A percentile compares a stretch with the other conserved stretches of the same genome.
phyloP scores from a whole-genome alignment of 495 filamentous ascomycete species.

The Trichocladium uniseriatum region DNA sequence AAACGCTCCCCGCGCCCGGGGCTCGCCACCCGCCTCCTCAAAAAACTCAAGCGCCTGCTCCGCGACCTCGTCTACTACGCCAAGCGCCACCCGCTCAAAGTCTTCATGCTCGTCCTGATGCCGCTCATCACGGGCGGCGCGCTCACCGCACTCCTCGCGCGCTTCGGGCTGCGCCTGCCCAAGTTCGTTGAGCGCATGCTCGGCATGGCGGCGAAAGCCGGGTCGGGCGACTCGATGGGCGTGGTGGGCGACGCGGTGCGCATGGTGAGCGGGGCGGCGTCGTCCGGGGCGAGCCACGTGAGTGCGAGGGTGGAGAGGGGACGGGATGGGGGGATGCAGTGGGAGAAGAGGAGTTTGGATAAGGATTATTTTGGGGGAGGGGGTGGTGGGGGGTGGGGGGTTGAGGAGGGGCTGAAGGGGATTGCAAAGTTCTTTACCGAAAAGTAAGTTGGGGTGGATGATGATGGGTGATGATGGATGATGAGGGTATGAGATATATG shows the following conservation, averaged over 20 bases:
- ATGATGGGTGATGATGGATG: background rate
- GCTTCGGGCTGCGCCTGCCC: slow-evolving; percentile 70
- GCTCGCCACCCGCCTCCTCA: slow-evolving; percentile 60
- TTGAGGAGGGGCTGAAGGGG: slow-evolving; percentile 39
- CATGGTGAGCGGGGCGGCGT: slow-evolving; percentile 29
- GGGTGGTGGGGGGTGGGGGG: slow-evolving; percentile 28
- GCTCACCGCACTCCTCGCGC: slow-evolving; percentile 57
- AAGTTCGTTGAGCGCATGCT: slow-evolving; percentile 45
- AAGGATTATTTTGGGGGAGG: slow-evolving; percentile 22
- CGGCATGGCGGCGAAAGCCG: slow-evolving; percentile 35
- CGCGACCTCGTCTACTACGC: slow-evolving; percentile 68
- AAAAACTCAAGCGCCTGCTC: slow-evolving; percentile 61
- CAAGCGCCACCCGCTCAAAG: slow-evolving; percentile 68
- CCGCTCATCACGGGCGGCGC: slow-evolving; percentile 76
- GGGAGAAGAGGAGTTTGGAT: slow-evolving; percentile 35
- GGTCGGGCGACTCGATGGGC: slow-evolving; percentile 44
- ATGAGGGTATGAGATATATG: background rate
- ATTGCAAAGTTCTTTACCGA: slow-evolving; percentile 57
- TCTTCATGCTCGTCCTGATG: slow-evolving; percentile 75
- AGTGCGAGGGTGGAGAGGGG: slow-evolving; percentile 21
- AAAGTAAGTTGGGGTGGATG: slow-evolving; percentile 17
- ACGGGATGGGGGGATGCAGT: slow-evolving; percentile 26
- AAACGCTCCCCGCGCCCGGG: slow-evolving; percentile 63
- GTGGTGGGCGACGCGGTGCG: slow-evolving; percentile 43
- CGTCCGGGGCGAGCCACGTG: background rate